A percentile compares a stretch with the other conserved stretches of the same genome.
phyloP scores from a whole-genome alignment of 2,329 filamentous ascomycete species.

The Phialemoniopsis sp. region DNA sequence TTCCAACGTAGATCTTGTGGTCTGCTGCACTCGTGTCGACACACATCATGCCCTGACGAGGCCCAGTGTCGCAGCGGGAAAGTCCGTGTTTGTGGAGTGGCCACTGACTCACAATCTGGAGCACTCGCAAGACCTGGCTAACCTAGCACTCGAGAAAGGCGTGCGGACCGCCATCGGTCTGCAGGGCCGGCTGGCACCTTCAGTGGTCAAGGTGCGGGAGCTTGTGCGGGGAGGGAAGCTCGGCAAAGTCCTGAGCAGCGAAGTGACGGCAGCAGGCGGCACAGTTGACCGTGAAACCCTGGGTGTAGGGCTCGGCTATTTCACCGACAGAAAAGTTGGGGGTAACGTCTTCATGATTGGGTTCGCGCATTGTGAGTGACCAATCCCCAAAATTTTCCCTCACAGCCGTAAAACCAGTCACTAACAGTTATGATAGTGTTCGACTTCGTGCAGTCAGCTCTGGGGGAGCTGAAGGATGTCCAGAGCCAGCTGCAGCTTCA shows the following conservation, averaged over 20 bases:
- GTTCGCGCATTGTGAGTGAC: constrained; percentile 32
- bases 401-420: background rate
- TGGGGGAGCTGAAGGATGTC: constrained; percentile 38
- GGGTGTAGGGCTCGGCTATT: constrained; percentile 36
- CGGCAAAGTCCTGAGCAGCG: constrained; percentile 48
- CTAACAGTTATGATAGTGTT: constrained; percentile 25
- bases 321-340: constrained; percentile 40
- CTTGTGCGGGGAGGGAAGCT: constrained; percentile 23
- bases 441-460: constrained; percentile 36
- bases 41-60: constrained; percentile 39
- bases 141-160: constrained; percentile 23
- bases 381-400: background rate
- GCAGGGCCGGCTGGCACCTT: constrained; percentile 43
- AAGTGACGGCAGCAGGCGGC: constrained; percentile 33
- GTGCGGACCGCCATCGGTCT: constrained; percentile 41
- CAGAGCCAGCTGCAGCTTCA: constrained; percentile 39
- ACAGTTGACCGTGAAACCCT: constrained; percentile 25
- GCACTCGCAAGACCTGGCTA: constrained; percentile 35
- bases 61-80: constrained; percentile 46
- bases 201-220: constrained; percentile 35
- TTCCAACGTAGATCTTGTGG: constrained; percentile 47
- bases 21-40: constrained; percentile 50
- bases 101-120: constrained; percentile 42
- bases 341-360: constrained; percentile 38
- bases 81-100: constrained; percentile 54